Evolutionary conservation across 108 stramenopile genomes (phyloP), one percentile per base, ranked within the genome.

Genomic region (Conticribra guillardii): DNA sequence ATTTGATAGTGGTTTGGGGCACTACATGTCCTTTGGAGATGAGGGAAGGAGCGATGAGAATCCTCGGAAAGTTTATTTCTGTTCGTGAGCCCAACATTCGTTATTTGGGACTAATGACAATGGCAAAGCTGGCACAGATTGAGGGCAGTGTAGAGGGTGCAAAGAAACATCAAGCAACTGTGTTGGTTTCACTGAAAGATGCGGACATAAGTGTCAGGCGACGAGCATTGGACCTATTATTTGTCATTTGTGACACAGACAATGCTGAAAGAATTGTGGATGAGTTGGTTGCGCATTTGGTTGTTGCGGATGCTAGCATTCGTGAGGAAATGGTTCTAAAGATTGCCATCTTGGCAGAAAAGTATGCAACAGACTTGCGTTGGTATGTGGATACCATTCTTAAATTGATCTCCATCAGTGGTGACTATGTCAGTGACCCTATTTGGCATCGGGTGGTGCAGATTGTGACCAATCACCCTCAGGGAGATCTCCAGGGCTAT

Each of bases 391-490:
- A 99, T 78, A 97, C 96, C 11, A 92, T 99, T 73, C 70, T 98
- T 55, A 93, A 97, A 63, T 82, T 98, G 53, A 94, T 99, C 57
- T 84, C 90, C 23, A 86, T 95, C 32, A 95, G 97, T 53, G 98
- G 98, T 0, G 97, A 98, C 73, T 87, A 93, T 65, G 98, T 98
- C 31, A 88, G 92, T 58, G 98, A 97, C 73, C 87, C 94, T 8
- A 97, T 99, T 54, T 99, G 98, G 98, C 96, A 97, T 76, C 96
- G 98, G 59, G 94, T 97, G 33, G 96, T 99, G 49, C 96, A 98
- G 67, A 97, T 99, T 67, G 96, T 98, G n/a, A 97, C 96, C 45
- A 98, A 98, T 82, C 93, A 97, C 81, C 92, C 90, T 9, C 96
- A 93, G 66, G 95, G 91, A 49, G 91, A 95, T 63, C 62, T 96